Base-by-base conservation (phyloP, 441 rosid species). In the Adansonia madagascariensis region DNA sequence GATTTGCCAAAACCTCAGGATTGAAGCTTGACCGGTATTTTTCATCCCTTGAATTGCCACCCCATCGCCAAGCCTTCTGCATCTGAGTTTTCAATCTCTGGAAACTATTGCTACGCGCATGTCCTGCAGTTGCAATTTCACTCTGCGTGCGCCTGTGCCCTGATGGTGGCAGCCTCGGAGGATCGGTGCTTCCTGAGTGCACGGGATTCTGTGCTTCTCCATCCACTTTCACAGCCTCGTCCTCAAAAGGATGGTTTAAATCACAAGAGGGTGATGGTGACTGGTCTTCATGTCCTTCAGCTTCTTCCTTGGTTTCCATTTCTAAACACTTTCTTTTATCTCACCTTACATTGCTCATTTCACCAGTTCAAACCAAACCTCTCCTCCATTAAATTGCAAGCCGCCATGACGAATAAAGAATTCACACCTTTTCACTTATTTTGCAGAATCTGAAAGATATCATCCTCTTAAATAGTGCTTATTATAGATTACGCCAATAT, bases 1-100 rank as follows among this genome's bases (percentile, higher is more conserved):
- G 99, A 86, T 94, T 91, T 11, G 99, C 94, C 88, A 94, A 82
- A 72, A 95, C 90, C 89, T 95, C 99, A 1, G 98, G 99, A 82
- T 95, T 95, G 88, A 94, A 95, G 81, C 85, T 88, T 44, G 89
- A 80, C 9, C 72, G 74, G 63, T 62, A 76, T 70, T 70, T 82
- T 35, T 88, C 90, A 12, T 90, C 93, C 6, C 83, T 82, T 0
- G 82, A 76, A 79, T 81, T 85, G 81, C 89, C 86, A 72, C 91
- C 91, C 87, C 99, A 90, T 62, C 88, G 88, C 98, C 91, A 95
- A 47, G 95, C 98, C 86, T 85, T 95, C 72, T 92, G 95, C 97
- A 94, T 82, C 80, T 87, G 94, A 73, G 73, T 84, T 78, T 91
- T 95, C 80, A 90, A 73, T 80, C 77, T 91, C 85, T 87, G 93